phyloP scores from a whole-genome alignment of 169 alveolate species.

The Plasmodium berghei region DNA sequence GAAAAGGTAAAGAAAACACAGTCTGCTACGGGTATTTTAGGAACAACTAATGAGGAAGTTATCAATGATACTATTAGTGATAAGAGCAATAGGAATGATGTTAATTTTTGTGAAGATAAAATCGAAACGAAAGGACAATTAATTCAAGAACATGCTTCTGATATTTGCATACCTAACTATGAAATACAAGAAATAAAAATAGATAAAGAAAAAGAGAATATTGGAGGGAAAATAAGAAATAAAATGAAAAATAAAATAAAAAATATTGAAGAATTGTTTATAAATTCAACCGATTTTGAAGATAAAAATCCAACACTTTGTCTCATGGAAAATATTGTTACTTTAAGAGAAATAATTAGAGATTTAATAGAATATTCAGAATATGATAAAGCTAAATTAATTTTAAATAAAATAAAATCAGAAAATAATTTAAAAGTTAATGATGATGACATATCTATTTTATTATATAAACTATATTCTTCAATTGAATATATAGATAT shows the following conservation, averaged over 20 bases:
- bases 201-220: background rate
- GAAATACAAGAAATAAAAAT: too few species aligned
- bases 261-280: conserved; percentile 80
- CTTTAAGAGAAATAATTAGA: conserved; percentile 80
- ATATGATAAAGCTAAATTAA: conserved; percentile 63
- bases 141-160: background rate
- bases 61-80: background rate
- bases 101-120: too few species aligned
- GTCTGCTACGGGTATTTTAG: background rate
- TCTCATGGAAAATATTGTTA: conserved; percentile 80
- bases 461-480: conserved; percentile 12
- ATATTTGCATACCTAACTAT: background rate
- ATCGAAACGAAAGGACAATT: background rate
- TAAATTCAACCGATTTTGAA: conserved; percentile 82
- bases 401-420: conserved; percentile 77
- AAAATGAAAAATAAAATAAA: conserved; percentile 16
- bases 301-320: conserved; percentile 83
- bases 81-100: background rate
- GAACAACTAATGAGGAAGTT: background rate
- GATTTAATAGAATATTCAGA: conserved; percentile 79
- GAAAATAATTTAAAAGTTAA: conserved; percentile 27
- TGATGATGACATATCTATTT: background rate
- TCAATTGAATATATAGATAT: conserved; percentile 46
- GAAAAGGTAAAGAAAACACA: too few species aligned
- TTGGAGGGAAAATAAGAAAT: background rate